Base-by-base conservation (phyloP, 768 basidiomycete genomes). In the Thelephora ganbajun region DNA sequence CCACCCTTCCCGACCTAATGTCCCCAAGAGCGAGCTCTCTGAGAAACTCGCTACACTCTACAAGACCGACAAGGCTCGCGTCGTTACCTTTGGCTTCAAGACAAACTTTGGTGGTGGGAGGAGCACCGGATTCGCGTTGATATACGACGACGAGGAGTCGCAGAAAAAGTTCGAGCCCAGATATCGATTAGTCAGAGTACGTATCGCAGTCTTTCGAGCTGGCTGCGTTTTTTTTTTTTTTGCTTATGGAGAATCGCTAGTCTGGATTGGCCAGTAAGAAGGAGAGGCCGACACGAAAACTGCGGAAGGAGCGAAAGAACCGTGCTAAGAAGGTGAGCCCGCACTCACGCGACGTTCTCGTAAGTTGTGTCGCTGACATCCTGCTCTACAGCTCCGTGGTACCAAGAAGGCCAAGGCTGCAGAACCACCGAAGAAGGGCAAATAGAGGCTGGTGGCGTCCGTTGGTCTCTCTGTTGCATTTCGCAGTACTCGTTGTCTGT, bases 231-330 rank as follows among this genome's bases (percentile, higher is more conserved):
- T 30, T 6, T 48, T 20, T 37, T n/a, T 14, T 12, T 23, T 51
- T 41, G 12, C 14, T 41, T 7, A 41, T 5, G 18, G 16, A 14
- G 16, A 2, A 16, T 14, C 22, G 45, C 16, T 53, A 90, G 88
- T 77, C 73, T 54, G 83, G 84, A 45, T 63, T 91, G 43, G 63
- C 58, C 33, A 50, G 73, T 53, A 96, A 97, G 72, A 80, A 83
- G 53, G 87, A 90, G 37, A 90, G 83, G 68, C 72, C 94, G 47
- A 91, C 90, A 54, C 85, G 96, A 62, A 98, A 98, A 68, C 80
- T 98, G 68, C 84, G 96, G 69, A 97, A 98, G 74, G 94, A 98
- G 75, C 81, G 96, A 61, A 99, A 99, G 80, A 99, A 99, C 72
- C 83, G 94, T 64, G 79, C 86, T 53, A 99, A 99, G 86, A 98